Evolutionary conservation across 2,329 filamentous ascomycete genomes (phyloP), one percentile per base, ranked within the genome.

Genomic region (Chaetothyriales sp.): DNA sequence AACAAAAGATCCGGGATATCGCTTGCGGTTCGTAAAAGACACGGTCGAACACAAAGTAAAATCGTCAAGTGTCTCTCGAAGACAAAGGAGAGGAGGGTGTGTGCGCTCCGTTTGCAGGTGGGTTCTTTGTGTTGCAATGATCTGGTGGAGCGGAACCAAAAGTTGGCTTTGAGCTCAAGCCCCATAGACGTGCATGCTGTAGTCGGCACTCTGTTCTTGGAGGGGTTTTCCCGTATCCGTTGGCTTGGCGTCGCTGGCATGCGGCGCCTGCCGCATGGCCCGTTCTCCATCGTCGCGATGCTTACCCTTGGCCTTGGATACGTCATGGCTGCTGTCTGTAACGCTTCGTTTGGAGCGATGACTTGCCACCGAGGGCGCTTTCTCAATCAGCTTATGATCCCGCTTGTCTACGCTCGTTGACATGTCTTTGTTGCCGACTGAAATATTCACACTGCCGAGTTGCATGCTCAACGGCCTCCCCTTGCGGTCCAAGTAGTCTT

Each of bases 381-480:
- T 52, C 43, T 58, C 57, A 19, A 57, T 57, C 37, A 51, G 50
- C 33, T 50, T 56, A 33, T 56, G 55, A 44, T 58, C 57, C 44
- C 48, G 51, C 29, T 50, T 52, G n/a, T 49, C 56, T 44, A 52
- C 47, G 19, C 50, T 19, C 2, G 33, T 40, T 10, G 33, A 15
- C 33, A 15, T 40, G 33, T 40, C 33, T 15, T 40, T 40, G 8
- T 18, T 45, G 45, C 46, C 51, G 10, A 56, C 47, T 7, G 50
- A 53, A 8, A 58, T 13, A 18, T 51, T 48, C n/a, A 56, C 18
- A 18, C 47, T 51, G 29, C 52, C 54, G 13, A 55, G 18, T 18
- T 48, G 56, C 51, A 58, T 53, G 47, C 56, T 58, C n/a, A 58
- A 29, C 29, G 56, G 56, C 22, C 51, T 51, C 10, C 56, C 54